Conservation (phyloP, 257 asterid genomes). For the Solanum bukasovii region DNA sequence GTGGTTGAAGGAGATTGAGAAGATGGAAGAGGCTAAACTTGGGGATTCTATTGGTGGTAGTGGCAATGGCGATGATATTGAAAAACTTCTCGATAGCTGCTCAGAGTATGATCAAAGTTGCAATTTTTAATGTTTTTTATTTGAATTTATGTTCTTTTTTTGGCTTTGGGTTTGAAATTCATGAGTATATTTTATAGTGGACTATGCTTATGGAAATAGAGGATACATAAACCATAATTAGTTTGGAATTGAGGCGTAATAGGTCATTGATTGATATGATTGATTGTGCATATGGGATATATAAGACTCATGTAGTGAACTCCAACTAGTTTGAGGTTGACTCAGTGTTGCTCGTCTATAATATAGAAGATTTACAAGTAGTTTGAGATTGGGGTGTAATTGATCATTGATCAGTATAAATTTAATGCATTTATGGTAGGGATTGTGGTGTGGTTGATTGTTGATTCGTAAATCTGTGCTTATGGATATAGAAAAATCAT, state of each 20-base stretch:
- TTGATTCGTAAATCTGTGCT: neutral
- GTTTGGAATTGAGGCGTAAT: neutral
- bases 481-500: neutral
- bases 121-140: neutral
- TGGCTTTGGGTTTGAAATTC: neutral
- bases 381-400: neutral
- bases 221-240: neutral
- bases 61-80: conserved; percentile 46
- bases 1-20: conserved; percentile 95
- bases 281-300: neutral
- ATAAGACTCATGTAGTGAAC: neutral
- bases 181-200: neutral
- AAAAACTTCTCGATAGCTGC: conserved; percentile 69
- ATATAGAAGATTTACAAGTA: neutral
- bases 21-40: conserved; percentile 74
- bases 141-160: neutral
- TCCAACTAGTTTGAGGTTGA: neutral
- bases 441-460: neutral
- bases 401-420: neutral
- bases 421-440: neutral
- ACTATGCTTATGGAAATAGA: neutral
- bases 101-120: conserved; percentile 46
- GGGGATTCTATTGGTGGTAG: conserved; percentile 42
- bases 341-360: neutral
- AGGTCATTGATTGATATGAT: neutral